These are phyloP conservation scores for Russula vinacea DNA, from an alignment of 768 basidiomycete species.

Conservation along the genomic window DNA sequence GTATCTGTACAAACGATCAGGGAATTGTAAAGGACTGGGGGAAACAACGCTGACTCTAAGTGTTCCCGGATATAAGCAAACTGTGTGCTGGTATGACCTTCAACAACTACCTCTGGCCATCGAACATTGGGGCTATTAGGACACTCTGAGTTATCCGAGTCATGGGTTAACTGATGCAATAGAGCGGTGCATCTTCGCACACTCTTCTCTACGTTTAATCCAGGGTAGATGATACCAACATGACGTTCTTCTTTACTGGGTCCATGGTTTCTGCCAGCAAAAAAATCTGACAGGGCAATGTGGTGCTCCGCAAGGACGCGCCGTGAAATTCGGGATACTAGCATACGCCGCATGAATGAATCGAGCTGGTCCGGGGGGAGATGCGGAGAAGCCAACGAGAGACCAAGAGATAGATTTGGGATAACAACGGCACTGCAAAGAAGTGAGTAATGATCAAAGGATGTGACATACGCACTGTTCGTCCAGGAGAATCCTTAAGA, in stretches of 20 bases:
- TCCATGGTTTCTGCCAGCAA: constrained; percentile 36
- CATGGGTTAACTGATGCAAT: constrained; percentile 48
- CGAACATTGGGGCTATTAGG: constrained; percentile 34
- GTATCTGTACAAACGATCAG: constrained; percentile 48
- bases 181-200: constrained; percentile 65
- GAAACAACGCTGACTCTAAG: constrained; percentile 56
- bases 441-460: constrained; percentile 7
- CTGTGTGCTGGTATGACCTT: constrained; percentile 65
- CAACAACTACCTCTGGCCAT: constrained; percentile 66
- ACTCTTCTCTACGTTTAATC: constrained; percentile 62
- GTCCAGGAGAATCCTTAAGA: constrained; percentile 58
- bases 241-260: constrained; percentile 43
- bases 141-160: constrained; percentile 40
- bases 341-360: constrained; percentile 87
- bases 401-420: constrained; percentile 75
- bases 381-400: constrained; percentile 80
- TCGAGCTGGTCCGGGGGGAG: constrained; percentile 77
- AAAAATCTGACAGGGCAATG: constrained; percentile 68
- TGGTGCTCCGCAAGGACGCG: constrained; percentile 89
- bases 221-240: constrained; percentile 84
- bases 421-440: constrained; percentile 64
- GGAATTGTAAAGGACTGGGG: not conserved
- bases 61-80: constrained; percentile 88
- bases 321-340: constrained; percentile 84
- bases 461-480: constrained; percentile 61